Evolutionary conservation across 495 filamentous ascomycete species (phyloP), one percentile per base, ranked within the genome.

Genomic region (Podospora australis): DNA sequence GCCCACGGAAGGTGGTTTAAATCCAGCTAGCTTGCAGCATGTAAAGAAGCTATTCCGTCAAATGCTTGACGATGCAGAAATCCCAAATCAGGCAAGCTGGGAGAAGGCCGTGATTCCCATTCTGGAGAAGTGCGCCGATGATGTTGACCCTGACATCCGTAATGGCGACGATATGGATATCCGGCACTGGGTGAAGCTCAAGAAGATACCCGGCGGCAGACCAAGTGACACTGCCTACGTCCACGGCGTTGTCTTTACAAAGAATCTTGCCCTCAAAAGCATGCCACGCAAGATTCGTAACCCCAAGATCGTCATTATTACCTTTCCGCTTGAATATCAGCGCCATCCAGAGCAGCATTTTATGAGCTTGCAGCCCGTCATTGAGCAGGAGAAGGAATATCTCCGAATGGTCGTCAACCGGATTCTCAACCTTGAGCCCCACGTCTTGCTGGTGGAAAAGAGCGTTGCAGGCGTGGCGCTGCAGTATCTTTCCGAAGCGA

Each of bases 361-460:
- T 66, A 97, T 99, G 92, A 97, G 94, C 54, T 70, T 99, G 19
- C 88, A 96, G 53, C 92, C 90, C 28, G 90, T 99, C 47, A 95
- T 99, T 55, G 87, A 90, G 30, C 94, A 97, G 64, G 94, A 99
- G 67, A 83, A 86, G 48, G 94, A 99, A 58, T 99, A 91, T 60
- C 73, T 99, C 7, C 81, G 83, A 53, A 95, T 96, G 58, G 79
- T 97, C 46, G 86, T 97, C 13, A 90, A 87, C 55, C 80, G 92
- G n/a, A 96, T 99, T 44, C 78, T 83, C 49, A 87, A 86, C 9
- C 72, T 97, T 16, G 78, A 80, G 21, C 94, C 94, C 7, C 86
- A 86, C 23, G 66, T 99, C 14, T 71, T 99, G 49, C 76, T 99
- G 16, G 88, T 94, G 11, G 83, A 96, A 59, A 88, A 87, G 48